Base-by-base conservation (phyloP, 2,329 filamentous ascomycete species). In the Arthrobotrys entomopaga region DNA sequence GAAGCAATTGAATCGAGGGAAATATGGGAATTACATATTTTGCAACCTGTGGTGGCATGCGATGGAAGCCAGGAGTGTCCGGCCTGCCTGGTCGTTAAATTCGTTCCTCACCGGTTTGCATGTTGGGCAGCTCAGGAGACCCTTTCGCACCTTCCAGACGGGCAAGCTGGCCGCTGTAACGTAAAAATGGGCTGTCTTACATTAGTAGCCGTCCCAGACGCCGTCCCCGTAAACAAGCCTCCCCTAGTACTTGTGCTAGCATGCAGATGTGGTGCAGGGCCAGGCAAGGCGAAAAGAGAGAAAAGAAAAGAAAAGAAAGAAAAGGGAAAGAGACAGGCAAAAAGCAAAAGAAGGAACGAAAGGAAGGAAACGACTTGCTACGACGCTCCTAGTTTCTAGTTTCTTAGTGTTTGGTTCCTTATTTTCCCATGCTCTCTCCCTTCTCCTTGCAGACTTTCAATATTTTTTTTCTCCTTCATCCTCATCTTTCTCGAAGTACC, bases 161-260 rank as follows among this genome's bases (percentile, higher is more conserved):
- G 29, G 58, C 58, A 58, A 13, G 53, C 48, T 56, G 53, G 29
- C 63, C 48, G 69, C 49, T 65, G 69, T 63, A 61, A 57, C 63
- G 58, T 73, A 65, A 56, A 34, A 61, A 24, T 38, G 61, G 61
- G 69, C 69, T 73, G 69, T 73, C 69, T 73, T 73, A 73, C 69
- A 66, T 73, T 65, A 65, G 69, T 66, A 53, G 65, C 65, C 69
- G 65, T 70, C 29, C 29, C 29, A 34, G 29, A 70, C 65, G 65
- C 58, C 42, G 61, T 66, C 54, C 59, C 67, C 67, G 67, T 72
- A 65, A 71, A 72, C 67, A 64, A 65, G 59, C 66, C 63, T 53
- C 54, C 64, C 54, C 54, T 46, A 15, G 15, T 13, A 19, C 15
- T 13, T 19, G 2, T 19, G 15, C 42, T 8, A 46, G 42, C 15